Conservation (phyloP, 2,329 filamentous ascomycete species). For the Hymenoscyphus linearis region DNA sequence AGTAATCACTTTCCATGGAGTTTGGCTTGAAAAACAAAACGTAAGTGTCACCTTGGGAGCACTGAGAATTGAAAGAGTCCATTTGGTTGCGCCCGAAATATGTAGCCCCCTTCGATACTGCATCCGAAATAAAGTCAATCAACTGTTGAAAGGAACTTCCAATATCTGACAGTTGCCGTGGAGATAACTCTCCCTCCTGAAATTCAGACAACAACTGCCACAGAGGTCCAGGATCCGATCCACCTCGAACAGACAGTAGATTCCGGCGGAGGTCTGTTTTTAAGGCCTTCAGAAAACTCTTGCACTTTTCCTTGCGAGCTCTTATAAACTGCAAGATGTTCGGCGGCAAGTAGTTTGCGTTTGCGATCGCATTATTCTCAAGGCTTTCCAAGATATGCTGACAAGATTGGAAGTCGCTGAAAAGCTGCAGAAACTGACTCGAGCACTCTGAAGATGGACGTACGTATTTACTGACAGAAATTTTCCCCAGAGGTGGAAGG, state of each 20-base stretch:
- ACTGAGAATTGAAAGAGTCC: constrained; percentile 4
- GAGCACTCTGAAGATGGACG: neutral
- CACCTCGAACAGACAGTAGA: constrained; percentile 17
- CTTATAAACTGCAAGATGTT: neutral
- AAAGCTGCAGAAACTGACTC: constrained; percentile 10
- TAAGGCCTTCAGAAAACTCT: neutral
- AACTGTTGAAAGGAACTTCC: constrained; percentile 14
- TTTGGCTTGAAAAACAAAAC: constrained; percentile 24
- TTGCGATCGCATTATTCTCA: neutral
- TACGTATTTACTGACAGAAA: neutral
- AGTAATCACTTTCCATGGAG: constrained; percentile 10
- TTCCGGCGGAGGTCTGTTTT: neutral
- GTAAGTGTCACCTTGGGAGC: constrained; percentile 15
- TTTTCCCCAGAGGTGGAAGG: neutral
- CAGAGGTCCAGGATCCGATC: constrained; percentile 11
- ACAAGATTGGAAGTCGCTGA: neutral
- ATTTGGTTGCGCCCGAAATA: constrained; percentile 24
- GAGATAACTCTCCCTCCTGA: constrained; percentile 10
- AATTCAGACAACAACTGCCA: constrained; percentile 14
- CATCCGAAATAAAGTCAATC: constrained; percentile 22
- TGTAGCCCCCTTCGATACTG: constrained; percentile 20
- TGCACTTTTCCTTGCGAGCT: neutral
- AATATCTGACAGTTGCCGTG: constrained; percentile 11
- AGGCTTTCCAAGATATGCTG: neutral
- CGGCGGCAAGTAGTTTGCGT: neutral